These are phyloP conservation scores for Rhizophlyctis rosea DNA, from an alignment of 192 early-diverging fungal genomes.

Conservation along the genomic window DNA sequence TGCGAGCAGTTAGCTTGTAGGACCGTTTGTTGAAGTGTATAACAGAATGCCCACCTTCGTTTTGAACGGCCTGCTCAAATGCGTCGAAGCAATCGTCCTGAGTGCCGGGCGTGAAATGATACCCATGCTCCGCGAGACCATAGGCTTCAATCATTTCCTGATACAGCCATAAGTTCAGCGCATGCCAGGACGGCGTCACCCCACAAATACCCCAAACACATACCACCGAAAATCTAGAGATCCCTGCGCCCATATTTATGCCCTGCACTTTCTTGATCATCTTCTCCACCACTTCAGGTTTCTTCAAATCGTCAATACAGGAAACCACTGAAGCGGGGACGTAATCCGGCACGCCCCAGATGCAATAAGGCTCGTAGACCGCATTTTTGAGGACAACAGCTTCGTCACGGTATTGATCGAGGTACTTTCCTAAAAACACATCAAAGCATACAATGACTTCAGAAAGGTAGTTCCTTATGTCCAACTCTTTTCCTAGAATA, in stretches of 20 bases:
- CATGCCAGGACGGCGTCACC: background rate
- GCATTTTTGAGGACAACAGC: conserved; percentile 1
- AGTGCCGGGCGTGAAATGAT: no score
- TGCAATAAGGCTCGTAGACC: background rate
- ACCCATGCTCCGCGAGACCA: no score
- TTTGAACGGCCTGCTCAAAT: no score
- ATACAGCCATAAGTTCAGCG: no score
- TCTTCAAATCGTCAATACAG: background rate
- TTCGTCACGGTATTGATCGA: background rate
- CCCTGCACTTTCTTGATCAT: background rate
- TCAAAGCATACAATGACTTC: background rate
- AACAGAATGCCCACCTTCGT: no score
- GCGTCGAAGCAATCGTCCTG: no score
- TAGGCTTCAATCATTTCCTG: no score
- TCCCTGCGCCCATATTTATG: conserved; percentile 1
- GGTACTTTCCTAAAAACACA: background rate
- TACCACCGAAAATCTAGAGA: conserved; percentile 2
- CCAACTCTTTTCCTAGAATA: no score
- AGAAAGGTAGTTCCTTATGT: no score
- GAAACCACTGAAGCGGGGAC: conserved; percentile 4
- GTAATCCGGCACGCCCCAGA: conserved; percentile 8
- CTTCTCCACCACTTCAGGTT: background rate
- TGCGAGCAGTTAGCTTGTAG: no score
- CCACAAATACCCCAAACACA: background rate
- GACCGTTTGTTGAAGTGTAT: no score